Conservation (phyloP, 75 land plant species). For the Cunninghamia lanceolata region DNA sequence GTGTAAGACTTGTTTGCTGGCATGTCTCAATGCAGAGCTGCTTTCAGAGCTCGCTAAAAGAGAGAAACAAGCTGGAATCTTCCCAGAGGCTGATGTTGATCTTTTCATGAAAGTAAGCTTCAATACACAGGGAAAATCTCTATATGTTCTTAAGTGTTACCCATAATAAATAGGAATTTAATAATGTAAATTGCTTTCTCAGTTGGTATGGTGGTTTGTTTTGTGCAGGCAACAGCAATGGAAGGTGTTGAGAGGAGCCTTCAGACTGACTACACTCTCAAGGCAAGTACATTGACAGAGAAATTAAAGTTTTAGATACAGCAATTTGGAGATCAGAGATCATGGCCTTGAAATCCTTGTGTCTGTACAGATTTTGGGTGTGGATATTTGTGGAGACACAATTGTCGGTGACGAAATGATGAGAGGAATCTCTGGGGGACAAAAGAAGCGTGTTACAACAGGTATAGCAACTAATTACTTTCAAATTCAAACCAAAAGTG, state of each 20-base stretch:
- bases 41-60: slow-evolving; percentile 75
- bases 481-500: not conserved
- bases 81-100: slow-evolving; percentile 86
- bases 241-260: slow-evolving; percentile 63
- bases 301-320: not conserved
- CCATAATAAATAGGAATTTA: not conserved
- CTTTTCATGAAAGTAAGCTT: slow-evolving; percentile 84
- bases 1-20: not conserved
- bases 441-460: slow-evolving; percentile 42
- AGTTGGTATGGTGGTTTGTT: not conserved
- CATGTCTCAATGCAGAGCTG: slow-evolving; percentile 44
- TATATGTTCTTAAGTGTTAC: not conserved
- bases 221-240: slow-evolving; percentile 60
- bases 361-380: slow-evolving; percentile 27
- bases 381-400: slow-evolving; percentile 35
- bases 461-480: slow-evolving; percentile 12
- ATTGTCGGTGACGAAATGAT: slow-evolving; percentile 41
- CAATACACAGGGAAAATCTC: not conserved
- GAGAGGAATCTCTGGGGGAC: slow-evolving; percentile 47
- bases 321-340: not conserved
- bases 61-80: slow-evolving; percentile 80
- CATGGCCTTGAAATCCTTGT: not conserved
- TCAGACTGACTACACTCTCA: slow-evolving; percentile 69
- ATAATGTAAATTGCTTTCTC: not conserved
- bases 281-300: slow-evolving; percentile 27